Base-by-base conservation (phyloP, 495 filamentous ascomycete species). In the Penicillium crystallinum region DNA sequence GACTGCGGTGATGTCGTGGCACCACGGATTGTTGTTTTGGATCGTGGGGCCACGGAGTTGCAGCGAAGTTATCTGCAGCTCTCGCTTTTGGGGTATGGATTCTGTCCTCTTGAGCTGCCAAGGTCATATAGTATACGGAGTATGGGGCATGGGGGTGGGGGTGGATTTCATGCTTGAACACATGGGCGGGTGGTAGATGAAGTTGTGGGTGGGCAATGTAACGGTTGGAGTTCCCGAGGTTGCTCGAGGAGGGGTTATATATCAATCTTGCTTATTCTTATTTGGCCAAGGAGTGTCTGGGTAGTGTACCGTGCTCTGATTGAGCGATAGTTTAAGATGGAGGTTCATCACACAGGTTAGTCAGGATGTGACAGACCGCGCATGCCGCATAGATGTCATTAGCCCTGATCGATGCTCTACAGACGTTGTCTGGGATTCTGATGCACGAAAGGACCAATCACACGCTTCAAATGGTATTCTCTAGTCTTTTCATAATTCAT, bases 401-500 rank as follows among this genome's bases (percentile, higher is more conserved):
- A 29, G 17, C 17, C 15, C 2, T 12, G 11, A 22, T 38, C 6
- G 17, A 2, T 45, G 11, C 23, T 48, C 46, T 36, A 27, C 33
- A 14, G 5, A 1, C 15, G 15, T 11, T 23, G 7, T 25, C 39
- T 47, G 21, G 14, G n/a, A 45, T 12, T 12, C 14, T 18, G 29
- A 11, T 45, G n/a, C 14, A 41, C 29, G n/a, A n/a, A 38, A 14
- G 46, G 37, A 3, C 23, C 46, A 31, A 31, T 31, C 38, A 27
- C 53, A 52, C 51, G 63, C 53, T 53, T 57, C 54, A 61, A 63
- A 55, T 53, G 75, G 70, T 73, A 74, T 66, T 66, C 62, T 75
- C 70, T 76, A 74, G 53, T 65, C 56, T 73, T 72, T 66, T 73
- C 73, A 67, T 76, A 65, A 76, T 65, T 75, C 69, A 61, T 77